These are phyloP conservation scores for Neurospora cerealis DNA, from an alignment of 495 filamentous ascomycete species.

Conservation along the genomic window DNA sequence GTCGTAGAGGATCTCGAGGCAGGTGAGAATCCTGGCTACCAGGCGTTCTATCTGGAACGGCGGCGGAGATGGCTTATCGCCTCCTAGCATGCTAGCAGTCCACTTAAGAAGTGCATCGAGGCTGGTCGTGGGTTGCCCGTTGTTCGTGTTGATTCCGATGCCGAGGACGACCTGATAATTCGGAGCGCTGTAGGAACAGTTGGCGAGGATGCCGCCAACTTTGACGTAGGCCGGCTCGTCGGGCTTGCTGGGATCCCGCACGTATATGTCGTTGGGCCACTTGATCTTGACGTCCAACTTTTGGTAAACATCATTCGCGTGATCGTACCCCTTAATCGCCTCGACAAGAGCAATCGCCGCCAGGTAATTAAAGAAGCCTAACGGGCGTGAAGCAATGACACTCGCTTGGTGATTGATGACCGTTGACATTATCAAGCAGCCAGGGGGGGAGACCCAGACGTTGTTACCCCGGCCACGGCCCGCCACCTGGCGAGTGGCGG, in stretches of 20 bases:
- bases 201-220: conserved; percentile 88
- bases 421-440: conserved; percentile 76
- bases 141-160: conserved; percentile 82
- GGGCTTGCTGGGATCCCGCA: conserved; percentile 56
- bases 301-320: conserved; percentile 38
- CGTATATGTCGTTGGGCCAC: conserved; percentile 98
- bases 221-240: conserved; percentile 63
- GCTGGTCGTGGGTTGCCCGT: conserved; percentile 77
- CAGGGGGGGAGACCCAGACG: conserved; percentile 89
- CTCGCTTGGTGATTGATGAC: conserved; percentile 71
- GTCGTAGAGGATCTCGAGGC: conserved; percentile 69
- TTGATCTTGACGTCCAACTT: conserved; percentile 76
- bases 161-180: conserved; percentile 84
- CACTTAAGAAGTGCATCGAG: conserved; percentile 58
- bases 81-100: conserved; percentile 9
- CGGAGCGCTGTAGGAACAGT: conserved; percentile 64
- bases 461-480: conserved; percentile 88
- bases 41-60: conserved; percentile 70
- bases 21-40: conserved; percentile 69
- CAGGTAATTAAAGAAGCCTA: conserved; percentile 92
- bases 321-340: conserved; percentile 72
- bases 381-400: conserved; percentile 61
- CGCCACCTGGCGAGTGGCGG: conserved; percentile 83
- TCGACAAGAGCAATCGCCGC: conserved; percentile 83
- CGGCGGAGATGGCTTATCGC: conserved; percentile 22